A percentile compares a stretch with the other conserved stretches of the same genome.
Evolutionary conservation across 202 grass and related monocot genomes (phyloP).

Genomic region (Brachypodium distachyon): DNA sequence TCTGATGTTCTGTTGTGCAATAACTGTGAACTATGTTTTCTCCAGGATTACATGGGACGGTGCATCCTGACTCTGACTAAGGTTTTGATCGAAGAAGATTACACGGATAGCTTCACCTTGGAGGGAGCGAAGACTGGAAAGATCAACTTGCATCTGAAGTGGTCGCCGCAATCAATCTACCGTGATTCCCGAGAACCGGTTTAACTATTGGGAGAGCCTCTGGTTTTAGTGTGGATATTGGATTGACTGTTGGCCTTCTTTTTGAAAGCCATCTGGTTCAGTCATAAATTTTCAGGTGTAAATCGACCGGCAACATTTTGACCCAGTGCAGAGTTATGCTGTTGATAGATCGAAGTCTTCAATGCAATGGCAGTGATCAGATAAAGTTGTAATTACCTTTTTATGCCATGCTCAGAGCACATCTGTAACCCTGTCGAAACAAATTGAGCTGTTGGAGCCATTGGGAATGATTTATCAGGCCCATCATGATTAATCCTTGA

Average conservation of each 20-base stretch:
- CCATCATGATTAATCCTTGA: not conserved
- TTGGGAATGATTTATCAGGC: not conserved
- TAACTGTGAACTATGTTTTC: slow-evolving; percentile 3
- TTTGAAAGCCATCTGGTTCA: not conserved
- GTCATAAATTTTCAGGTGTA: slow-evolving; percentile 9
- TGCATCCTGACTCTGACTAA: slow-evolving; percentile 86
- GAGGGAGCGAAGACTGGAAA: slow-evolving; percentile 77
- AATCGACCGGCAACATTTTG: not conserved
- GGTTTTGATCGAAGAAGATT: slow-evolving; percentile 78
- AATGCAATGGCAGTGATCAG: not conserved
- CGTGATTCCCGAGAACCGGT: slow-evolving; percentile 29
- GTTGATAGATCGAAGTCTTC: not conserved
- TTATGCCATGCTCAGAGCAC: not conserved
- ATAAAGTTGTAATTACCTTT: not conserved
- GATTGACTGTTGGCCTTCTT: not conserved
- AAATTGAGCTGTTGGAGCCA: not conserved
- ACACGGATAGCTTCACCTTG: slow-evolving; percentile 56
- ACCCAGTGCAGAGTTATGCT: not conserved
- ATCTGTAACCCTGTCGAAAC: slow-evolving; percentile 11
- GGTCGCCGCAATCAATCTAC: slow-evolving; percentile 62
- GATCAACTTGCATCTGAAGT: slow-evolving; percentile 84
- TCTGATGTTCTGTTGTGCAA: not conserved
- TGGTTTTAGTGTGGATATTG: not conserved
- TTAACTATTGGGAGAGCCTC: not conserved
- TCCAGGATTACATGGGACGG: slow-evolving; percentile 78